phyloP scores from a whole-genome alignment of 306 rosid genomes.

The Clitoria ternatea region DNA sequence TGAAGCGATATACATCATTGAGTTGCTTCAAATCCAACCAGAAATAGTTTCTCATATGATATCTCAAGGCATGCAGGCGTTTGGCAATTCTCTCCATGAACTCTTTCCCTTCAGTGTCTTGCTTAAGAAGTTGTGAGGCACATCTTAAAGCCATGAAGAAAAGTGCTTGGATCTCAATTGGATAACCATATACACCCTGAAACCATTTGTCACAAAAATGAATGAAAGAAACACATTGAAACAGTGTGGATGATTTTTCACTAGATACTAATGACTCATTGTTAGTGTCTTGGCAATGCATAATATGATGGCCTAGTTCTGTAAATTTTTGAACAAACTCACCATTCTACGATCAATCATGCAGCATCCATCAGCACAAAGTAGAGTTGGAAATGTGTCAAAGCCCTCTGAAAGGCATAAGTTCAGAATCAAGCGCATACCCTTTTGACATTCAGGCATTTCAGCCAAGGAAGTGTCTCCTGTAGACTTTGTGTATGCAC shows the following conservation, averaged over 20 bases:
- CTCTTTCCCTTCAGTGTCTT: conserved; percentile 73
- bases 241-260: background rate
- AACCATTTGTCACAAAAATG: background rate
- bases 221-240: background rate
- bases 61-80: conserved; percentile 79
- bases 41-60: conserved; percentile 79
- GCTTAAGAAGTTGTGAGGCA: conserved; percentile 72
- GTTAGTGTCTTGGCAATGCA: background rate
- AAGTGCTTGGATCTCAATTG: conserved; percentile 87
- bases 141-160: conserved; percentile 93
- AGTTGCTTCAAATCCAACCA: conserved; percentile 88
- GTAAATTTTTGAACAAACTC: conserved; percentile 21
- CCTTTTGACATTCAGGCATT: conserved; percentile 75
- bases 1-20: conserved; percentile 74
- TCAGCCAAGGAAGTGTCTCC: conserved; percentile 79
- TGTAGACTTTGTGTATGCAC: conserved; percentile 78
- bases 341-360: conserved; percentile 94
- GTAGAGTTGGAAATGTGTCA: conserved; percentile 80
- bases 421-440: conserved; percentile 71
- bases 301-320: background rate
- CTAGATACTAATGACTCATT: background rate
- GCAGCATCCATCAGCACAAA: conserved; percentile 85
- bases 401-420: conserved; percentile 79
- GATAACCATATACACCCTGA: conserved; percentile 92
- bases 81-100: conserved; percentile 54